Conservation (phyloP, 768 basidiomycete species). For the Saitozyma podzolica region DNA sequence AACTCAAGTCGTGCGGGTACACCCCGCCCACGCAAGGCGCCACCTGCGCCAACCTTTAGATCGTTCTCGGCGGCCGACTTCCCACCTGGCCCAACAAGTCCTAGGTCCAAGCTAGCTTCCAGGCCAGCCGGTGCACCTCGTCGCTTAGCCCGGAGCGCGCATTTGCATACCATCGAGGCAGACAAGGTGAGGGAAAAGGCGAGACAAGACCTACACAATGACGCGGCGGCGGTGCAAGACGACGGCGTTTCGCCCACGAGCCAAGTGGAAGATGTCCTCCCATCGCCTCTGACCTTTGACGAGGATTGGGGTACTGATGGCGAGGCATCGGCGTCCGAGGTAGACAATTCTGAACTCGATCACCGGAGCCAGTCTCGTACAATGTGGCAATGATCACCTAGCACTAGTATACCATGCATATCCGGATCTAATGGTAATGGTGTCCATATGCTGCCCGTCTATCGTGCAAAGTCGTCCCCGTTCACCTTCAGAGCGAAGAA, state of each 20-base stretch:
- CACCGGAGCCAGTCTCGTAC: background rate
- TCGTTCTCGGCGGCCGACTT: conserved; percentile 20
- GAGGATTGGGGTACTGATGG: conserved; percentile 30
- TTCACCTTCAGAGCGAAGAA: conserved; percentile 43
- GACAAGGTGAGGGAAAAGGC: background rate
- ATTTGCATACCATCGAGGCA: conserved; percentile 47
- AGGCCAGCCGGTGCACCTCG: conserved; percentile 3
- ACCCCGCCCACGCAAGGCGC: background rate
- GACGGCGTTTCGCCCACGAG: too few relatives aligned
- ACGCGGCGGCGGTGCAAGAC: too few relatives aligned
- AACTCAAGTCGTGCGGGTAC: too few relatives aligned
- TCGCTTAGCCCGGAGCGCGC: conserved; percentile 38
- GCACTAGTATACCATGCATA: background rate
- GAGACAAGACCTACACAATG: too few relatives aligned
- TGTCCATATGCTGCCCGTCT: background rate
- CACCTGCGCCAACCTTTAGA: conserved; percentile 16
- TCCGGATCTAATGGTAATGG: background rate
- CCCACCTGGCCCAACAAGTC: conserved; percentile 3
- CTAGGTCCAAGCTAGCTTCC: conserved; percentile 8
- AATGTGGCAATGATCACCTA: background rate
- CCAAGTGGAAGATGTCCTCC: background rate
- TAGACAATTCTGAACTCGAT: conserved; percentile 13
- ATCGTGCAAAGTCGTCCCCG: conserved; percentile 2
- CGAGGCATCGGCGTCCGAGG: conserved; percentile 32
- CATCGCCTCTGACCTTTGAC: background rate